Evolutionary conservation across 345 rosid species (phyloP).

Genomic region (Litchi chinensis): DNA sequence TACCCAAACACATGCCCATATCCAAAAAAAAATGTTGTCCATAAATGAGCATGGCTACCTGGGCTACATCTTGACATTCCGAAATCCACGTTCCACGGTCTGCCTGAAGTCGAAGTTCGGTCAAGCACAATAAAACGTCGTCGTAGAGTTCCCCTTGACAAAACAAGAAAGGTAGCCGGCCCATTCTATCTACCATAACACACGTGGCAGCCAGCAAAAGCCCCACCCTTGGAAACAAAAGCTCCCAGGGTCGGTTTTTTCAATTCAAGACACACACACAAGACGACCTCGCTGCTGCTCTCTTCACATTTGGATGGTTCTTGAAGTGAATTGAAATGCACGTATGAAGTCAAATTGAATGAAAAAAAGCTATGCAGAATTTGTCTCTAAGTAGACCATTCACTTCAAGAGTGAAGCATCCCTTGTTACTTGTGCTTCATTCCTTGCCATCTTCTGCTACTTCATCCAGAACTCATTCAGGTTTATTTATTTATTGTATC

Average conservation of each 20-base stretch:
- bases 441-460: slow-evolving; percentile 52
- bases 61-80: no score
- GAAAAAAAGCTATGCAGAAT: slow-evolving; percentile 44
- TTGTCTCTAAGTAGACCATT: slow-evolving; percentile 36
- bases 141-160: neutral
- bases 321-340: slow-evolving; percentile 29
- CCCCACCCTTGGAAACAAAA: neutral
- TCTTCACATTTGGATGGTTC: neutral
- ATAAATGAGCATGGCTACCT: no score
- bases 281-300: no score
- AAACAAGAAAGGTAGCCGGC: neutral
- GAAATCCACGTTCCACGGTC: no score
- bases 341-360: slow-evolving; percentile 8
- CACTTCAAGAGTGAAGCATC: slow-evolving; percentile 51
- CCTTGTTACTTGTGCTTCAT: slow-evolving; percentile 47
- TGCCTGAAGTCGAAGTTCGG: no score
- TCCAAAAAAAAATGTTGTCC: no score
- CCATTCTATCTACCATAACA: slow-evolving; percentile 18
- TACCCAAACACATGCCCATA: no score
- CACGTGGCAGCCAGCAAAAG: slow-evolving; percentile 24
- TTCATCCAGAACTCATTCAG: slow-evolving; percentile 41
- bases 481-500: slow-evolving; percentile 36
- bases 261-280: neutral
- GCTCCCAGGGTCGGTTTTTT: neutral
- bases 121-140: neutral